Conservation (phyloP, 2,329 filamentous ascomycete species). For the Cladosporium sphaerospermum region DNA sequence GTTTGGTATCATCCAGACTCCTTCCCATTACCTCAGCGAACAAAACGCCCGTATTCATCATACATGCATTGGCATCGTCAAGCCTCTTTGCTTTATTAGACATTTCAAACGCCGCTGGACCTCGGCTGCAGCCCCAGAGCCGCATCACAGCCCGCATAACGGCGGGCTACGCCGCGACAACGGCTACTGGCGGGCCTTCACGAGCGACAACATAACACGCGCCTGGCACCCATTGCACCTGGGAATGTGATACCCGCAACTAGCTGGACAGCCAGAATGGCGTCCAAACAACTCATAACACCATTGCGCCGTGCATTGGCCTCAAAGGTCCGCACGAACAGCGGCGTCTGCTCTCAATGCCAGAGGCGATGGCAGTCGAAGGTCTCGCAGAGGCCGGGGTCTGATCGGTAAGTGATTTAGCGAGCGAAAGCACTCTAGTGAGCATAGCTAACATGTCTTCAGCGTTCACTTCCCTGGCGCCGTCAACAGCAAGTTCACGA, state of each 20-base stretch:
- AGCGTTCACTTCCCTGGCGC: slow-evolving; percentile 81
- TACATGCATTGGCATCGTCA: too few relatives aligned
- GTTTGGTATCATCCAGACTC: too few relatives aligned
- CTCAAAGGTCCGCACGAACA: not conserved
- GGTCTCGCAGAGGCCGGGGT: slow-evolving; percentile 53
- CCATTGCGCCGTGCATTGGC: not conserved
- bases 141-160: too few relatives aligned
- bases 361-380: slow-evolving; percentile 44
- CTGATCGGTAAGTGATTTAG: slow-evolving; percentile 48
- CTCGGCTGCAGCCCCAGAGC: too few relatives aligned
- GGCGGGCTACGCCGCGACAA: too few relatives aligned
- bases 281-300: slow-evolving; percentile 1
- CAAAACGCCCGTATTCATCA: too few relatives aligned
- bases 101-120: too few relatives aligned
- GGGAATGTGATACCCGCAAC: not conserved
- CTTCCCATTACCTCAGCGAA: too few relatives aligned
- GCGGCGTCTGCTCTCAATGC: slow-evolving; percentile 11
- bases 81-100: too few relatives aligned
- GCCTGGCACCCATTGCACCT: not conserved
- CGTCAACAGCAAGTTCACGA: slow-evolving; percentile 87
- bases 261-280: slow-evolving; percentile 9
- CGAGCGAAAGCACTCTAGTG: not conserved
- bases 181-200: too few relatives aligned
- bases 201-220: not conserved
- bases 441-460: not conserved